A percentile compares a stretch with the other conserved stretches of the same genome.
Conservation (phyloP, 202 grass and related monocot genomes). For the Musa balbisiana region DNA sequence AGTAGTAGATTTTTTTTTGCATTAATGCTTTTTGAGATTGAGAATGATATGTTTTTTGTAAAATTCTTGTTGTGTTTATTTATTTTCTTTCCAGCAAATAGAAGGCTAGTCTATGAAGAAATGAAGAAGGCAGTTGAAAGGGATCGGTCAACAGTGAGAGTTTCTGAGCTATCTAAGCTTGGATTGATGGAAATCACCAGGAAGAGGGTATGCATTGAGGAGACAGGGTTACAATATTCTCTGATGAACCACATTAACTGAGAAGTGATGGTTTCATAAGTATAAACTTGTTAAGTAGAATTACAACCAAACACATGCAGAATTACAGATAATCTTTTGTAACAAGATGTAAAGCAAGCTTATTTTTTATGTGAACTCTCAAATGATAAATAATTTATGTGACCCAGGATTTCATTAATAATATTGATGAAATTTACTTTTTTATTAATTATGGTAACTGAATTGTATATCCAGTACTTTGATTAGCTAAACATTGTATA, state of each 20-base stretch:
- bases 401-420: no score
- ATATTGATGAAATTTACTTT: no score
- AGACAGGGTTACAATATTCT: not conserved
- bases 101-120: conserved; percentile 82
- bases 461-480: not conserved
- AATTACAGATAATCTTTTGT: not conserved
- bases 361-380: not conserved
- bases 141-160: conserved; percentile 79
- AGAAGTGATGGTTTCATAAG: not conserved
- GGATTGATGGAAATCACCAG: conserved; percentile 98
- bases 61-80: conserved; percentile 1
- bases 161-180: conserved; percentile 83
- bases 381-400: not conserved
- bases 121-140: conserved; percentile 95
- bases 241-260: not conserved
- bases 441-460: no score
- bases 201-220: conserved; percentile 56
- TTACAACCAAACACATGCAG: not conserved
- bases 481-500: not conserved
- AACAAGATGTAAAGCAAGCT: not conserved
- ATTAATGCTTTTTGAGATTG: no score
- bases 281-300: not conserved
- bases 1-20: no score
- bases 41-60: not conserved
- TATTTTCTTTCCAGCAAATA: conserved; percentile 49